Evolutionary conservation across 495 filamentous ascomycete species (phyloP), one percentile per base, ranked within the genome.

Genomic region (Hypomontagnella monticulosa): DNA sequence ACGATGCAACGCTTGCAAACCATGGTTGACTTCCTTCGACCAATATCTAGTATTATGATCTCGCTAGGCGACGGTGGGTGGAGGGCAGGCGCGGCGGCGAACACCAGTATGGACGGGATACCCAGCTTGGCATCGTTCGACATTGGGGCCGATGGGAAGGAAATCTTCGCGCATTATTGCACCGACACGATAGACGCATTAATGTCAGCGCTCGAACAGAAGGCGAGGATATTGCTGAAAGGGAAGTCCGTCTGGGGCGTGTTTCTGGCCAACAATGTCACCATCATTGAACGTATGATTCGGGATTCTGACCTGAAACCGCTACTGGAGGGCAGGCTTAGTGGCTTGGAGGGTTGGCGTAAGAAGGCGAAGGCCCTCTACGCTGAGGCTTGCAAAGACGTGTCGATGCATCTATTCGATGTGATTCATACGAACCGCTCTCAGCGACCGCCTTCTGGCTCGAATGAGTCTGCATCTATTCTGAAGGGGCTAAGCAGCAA

Each of bases 61-160:
- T 95, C 93, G 2, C 79, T 99, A 4, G 95, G 95, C 15, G 93
- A 97, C 71, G 92, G 93, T 4, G 95, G 95, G 50, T 99, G 95
- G 95, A 87, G 85, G 30, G 76, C 82, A 6, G 73, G 71, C 0
- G 71, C 75, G 14, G 74, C 81, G 0, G 67, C 81, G 15, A 74
- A 77, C 30, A 83, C 80, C 6, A 84, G 82, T 37, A 80, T 83
- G 15, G 80, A 90, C n/a, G 86, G 84, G 16, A 83, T 90, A 9
- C 88, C 91, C 7, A 89, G 88, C 34, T 74, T 94, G 42, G 83
- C 85, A 34, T 89, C 88, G 16, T 91, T 93, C 72, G 95, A 98
- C 70, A 89, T 97, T 36, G 89, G 91, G 15, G 93, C 96, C 9
- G 93, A 98, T 74, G 93, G 93, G 50, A 86, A 84, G 43, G 88